These are phyloP conservation scores for Xylariaceae sp. DNA, from an alignment of 2,329 filamentous ascomycete genomes.

Conservation along the genomic window DNA sequence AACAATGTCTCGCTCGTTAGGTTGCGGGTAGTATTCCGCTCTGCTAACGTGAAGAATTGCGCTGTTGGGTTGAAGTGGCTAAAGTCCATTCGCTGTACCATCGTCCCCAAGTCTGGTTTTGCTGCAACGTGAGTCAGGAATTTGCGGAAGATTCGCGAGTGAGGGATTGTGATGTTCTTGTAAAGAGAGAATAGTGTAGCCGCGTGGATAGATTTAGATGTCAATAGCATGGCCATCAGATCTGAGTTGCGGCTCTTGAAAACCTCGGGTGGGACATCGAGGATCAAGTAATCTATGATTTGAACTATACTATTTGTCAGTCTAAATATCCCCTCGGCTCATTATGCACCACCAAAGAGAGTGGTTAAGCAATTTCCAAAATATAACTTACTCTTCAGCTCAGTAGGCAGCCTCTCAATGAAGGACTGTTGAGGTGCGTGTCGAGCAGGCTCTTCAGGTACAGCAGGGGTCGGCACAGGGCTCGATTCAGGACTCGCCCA, in stretches of 20 bases:
- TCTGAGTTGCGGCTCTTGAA: slow-evolving; percentile 74
- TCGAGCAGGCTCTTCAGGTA: slow-evolving; percentile 30
- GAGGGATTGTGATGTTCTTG: slow-evolving; percentile 74
- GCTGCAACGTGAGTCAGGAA: slow-evolving; percentile 66
- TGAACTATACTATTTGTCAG: slow-evolving; percentile 46
- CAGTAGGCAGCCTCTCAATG: slow-evolving; percentile 65
- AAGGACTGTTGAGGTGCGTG: slow-evolving; percentile 46
- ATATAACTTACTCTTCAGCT: slow-evolving; percentile 62
- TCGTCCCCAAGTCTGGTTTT: slow-evolving; percentile 66
- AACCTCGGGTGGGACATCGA: slow-evolving; percentile 71
- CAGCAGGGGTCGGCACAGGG: slow-evolving; percentile 36
- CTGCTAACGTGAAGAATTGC: slow-evolving; percentile 69
- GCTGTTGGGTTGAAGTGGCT: slow-evolving; percentile 81
- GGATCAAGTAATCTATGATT: slow-evolving; percentile 70
- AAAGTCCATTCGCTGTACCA: slow-evolving; percentile 77
- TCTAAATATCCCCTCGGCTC: not conserved
- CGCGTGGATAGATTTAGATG: slow-evolving; percentile 70
- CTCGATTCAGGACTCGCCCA: too few species aligned
- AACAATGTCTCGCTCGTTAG: slow-evolving; percentile 70
- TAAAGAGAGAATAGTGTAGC: slow-evolving; percentile 74
- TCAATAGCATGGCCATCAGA: slow-evolving; percentile 69
- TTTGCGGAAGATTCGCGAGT: slow-evolving; percentile 79
- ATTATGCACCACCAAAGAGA: not conserved
- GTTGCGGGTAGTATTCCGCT: slow-evolving; percentile 71
- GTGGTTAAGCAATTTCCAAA: too few species aligned